Evolutionary conservation across 371 early-diverging fungal genomes (phyloP).

Genomic region (Mucor sp.): DNA sequence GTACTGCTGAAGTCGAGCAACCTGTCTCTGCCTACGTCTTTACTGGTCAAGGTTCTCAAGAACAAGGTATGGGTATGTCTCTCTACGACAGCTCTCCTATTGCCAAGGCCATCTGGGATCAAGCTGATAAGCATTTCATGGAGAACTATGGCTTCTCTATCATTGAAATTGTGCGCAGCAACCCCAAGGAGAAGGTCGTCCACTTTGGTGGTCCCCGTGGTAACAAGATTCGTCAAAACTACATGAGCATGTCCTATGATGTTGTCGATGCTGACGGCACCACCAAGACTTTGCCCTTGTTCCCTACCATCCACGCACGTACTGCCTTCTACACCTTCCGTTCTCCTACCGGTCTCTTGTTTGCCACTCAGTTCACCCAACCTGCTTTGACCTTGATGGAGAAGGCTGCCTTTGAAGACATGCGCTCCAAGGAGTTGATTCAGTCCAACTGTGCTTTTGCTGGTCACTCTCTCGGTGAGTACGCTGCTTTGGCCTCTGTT

Average conservation of each 20-base stretch:
- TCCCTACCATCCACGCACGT: conserved; percentile 86
- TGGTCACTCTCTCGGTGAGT: conserved; percentile 97
- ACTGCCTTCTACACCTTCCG: conserved; percentile 89
- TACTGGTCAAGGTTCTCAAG: conserved; percentile 97
- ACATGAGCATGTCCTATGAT: conserved; percentile 92
- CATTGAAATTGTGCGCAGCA: conserved; percentile 90
- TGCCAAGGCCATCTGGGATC: conserved; percentile 92
- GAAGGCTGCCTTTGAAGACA: conserved; percentile 92
- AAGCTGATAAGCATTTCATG: conserved; percentile 89
- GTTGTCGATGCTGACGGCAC: conserved; percentile 74
- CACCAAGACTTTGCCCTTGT: conserved; percentile 79
- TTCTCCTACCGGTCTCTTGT: conserved; percentile 89
- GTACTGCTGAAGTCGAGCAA: conserved; percentile 94
- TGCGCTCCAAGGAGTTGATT: conserved; percentile 86
- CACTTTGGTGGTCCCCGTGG: conserved; percentile 95
- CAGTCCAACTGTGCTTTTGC: conserved; percentile 88
- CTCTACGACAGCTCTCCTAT: conserved; percentile 84
- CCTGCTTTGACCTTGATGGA: conserved; percentile 92
- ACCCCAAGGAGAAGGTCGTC: conserved; percentile 89
- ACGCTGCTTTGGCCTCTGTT: conserved; percentile 90
- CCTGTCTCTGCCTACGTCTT: conserved; percentile 92
- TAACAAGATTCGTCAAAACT: conserved; percentile 86
- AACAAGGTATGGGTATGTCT: conserved; percentile 96
- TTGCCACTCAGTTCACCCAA: conserved; percentile 97
- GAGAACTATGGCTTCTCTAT: conserved; percentile 91